Percentiles rank a stretch among this genome's conserved stretches.
Conservation (phyloP, 805 yeast genomes). For the Candida krabiensis region DNA sequence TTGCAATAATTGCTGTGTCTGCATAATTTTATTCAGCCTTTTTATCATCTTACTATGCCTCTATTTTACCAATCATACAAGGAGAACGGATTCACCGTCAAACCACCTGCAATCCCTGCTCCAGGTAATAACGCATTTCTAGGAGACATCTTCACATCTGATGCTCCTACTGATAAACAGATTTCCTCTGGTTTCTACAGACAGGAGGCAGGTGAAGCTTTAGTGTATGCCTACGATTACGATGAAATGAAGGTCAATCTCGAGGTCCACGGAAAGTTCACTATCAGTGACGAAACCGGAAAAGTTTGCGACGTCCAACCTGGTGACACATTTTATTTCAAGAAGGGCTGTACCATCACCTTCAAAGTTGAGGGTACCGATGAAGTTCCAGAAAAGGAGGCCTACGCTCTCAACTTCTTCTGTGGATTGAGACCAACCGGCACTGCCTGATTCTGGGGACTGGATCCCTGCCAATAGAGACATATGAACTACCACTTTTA, state of each 20-base stretch:
- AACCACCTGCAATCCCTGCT: constrained; percentile 60
- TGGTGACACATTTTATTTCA: constrained; percentile 69
- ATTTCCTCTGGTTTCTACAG: constrained; percentile 68
- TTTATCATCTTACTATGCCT: no score
- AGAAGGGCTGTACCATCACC: constrained; percentile 66
- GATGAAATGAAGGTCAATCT: constrained; percentile 71
- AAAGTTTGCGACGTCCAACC: constrained; percentile 54
- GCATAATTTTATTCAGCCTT: no score
- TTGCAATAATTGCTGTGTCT: no score
- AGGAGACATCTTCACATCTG: constrained; percentile 64
- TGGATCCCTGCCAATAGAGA: no score
- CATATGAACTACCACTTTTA: no score
- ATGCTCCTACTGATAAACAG: constrained; percentile 58
- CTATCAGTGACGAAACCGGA: constrained; percentile 64
- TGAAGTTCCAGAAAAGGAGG: constrained; percentile 36
- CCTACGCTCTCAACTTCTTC: constrained; percentile 65
- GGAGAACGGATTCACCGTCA: constrained; percentile 48
- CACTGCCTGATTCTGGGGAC: constrained; percentile 27
- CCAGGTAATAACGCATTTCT: constrained; percentile 70
- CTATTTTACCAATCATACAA: constrained; percentile 52
- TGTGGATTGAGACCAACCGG: constrained; percentile 56
- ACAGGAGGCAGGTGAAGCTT: constrained; percentile 66
- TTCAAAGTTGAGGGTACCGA: constrained; percentile 48
- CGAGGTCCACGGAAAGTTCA: constrained; percentile 67
- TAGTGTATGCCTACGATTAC: constrained; percentile 64